Evolutionary conservation across 2,329 filamentous ascomycete genomes (phyloP).

Genomic region (Rhynchosporium graminicola): DNA sequence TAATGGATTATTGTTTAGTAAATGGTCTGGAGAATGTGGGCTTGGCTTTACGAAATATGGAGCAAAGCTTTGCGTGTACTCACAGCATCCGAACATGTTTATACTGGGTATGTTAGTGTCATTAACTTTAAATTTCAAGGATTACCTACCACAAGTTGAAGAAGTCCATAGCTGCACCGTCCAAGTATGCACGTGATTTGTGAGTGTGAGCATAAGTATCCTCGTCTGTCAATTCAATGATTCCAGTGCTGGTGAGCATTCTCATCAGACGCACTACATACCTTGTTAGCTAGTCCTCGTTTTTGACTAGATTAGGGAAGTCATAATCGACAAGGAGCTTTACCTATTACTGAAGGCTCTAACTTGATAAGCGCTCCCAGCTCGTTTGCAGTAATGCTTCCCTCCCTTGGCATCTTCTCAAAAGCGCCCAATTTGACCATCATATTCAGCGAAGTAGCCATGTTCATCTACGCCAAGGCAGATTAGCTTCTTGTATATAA

Average conservation of each 20-base stretch:
- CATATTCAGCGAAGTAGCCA: conserved; percentile 21
- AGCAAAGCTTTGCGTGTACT: neutral
- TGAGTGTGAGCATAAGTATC: conserved; percentile 30
- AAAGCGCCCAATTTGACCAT: conserved; percentile 31
- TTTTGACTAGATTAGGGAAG: neutral
- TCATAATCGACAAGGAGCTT: neutral
- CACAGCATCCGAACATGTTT: conserved; percentile 11
- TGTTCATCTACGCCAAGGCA: conserved; percentile 17
- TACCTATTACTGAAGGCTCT: conserved; percentile 29
- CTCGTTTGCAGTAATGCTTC: conserved; percentile 29
- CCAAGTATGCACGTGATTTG: conserved; percentile 28
- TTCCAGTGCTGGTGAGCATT: conserved; percentile 26
- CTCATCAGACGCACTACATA: conserved; percentile 28
- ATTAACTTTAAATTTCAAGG: neutral
- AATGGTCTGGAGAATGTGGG: conserved; percentile 21
- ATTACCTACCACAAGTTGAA: conserved; percentile 30
- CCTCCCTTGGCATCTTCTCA: conserved; percentile 31
- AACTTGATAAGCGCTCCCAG: conserved; percentile 25
- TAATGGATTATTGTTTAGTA: neutral
- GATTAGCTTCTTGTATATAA: neutral
- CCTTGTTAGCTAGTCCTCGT: neutral
- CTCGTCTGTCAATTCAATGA: conserved; percentile 24
- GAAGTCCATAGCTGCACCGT: conserved; percentile 28
- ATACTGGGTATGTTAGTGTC: neutral
- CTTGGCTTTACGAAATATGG: neutral